Conservation (phyloP, 2,329 filamentous ascomycete genomes). For the Botryotinia globosa region DNA sequence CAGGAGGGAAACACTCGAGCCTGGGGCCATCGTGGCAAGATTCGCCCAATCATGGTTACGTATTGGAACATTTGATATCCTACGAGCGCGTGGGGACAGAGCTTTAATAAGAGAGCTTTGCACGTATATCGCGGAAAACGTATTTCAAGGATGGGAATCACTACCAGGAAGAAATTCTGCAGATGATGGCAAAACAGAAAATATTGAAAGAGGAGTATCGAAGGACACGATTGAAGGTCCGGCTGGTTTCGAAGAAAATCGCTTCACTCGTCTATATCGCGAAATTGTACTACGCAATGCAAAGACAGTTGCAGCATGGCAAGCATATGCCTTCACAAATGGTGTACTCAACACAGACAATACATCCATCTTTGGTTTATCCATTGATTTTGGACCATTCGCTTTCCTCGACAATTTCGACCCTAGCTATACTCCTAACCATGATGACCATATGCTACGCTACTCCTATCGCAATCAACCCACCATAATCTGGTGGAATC, state of each 20-base stretch:
- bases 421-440: slow-evolving; percentile 90
- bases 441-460: slow-evolving; percentile 83
- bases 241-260: slow-evolving; percentile 70
- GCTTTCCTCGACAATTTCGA: slow-evolving; percentile 98
- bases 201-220: slow-evolving; percentile 46
- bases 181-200: slow-evolving; percentile 47
- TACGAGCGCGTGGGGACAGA: slow-evolving; percentile 77
- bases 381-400: slow-evolving; percentile 93
- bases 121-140: slow-evolving; percentile 82
- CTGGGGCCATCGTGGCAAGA: slow-evolving; percentile 86
- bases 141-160: slow-evolving; percentile 84
- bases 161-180: slow-evolving; percentile 61
- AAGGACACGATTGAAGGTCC: slow-evolving; percentile 64
- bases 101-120: slow-evolving; percentile 69
- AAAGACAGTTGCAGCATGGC: slow-evolving; percentile 85
- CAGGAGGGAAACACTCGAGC: slow-evolving; percentile 75
- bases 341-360: slow-evolving; percentile 98
- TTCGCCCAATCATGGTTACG: slow-evolving; percentile 91
- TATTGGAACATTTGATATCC: slow-evolving; percentile 94
- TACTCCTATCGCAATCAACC: slow-evolving; percentile 95
- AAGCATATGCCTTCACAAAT: slow-evolving; percentile 99
- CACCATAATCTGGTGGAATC: slow-evolving; percentile 97
- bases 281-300: slow-evolving; percentile 86
- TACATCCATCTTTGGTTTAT: slow-evolving; percentile 84
- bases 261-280: slow-evolving; percentile 82